Evolutionary conservation across 768 basidiomycete genomes (phyloP).

Genomic region (Boletus vinaceobasis): DNA sequence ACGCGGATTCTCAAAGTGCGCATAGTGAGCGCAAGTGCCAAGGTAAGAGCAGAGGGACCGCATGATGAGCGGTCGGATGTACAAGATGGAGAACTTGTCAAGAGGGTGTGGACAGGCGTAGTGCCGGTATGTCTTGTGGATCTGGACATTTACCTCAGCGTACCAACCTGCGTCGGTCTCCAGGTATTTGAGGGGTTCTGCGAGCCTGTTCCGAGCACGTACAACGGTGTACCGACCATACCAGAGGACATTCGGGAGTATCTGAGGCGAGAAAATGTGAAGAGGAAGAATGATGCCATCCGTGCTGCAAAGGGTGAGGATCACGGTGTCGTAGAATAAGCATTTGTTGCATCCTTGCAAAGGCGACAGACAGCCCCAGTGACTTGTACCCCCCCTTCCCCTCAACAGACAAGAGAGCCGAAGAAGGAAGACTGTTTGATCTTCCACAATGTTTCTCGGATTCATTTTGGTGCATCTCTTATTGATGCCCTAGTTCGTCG

Average conservation of each 20-base stretch:
- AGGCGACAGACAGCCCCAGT: neutral
- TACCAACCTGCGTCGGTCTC: neutral
- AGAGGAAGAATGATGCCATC: constrained; percentile 22
- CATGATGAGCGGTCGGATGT: constrained; percentile 20
- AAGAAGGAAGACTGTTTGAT: neutral
- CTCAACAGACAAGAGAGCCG: neutral
- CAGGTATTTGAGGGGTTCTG: constrained; percentile 26
- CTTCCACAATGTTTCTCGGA: neutral
- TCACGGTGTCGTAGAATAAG: constrained; percentile 15
- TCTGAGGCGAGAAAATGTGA: constrained; percentile 21
- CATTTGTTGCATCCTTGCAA: neutral
- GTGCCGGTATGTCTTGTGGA: constrained; percentile 14
- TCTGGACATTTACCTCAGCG: neutral
- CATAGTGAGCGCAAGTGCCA: constrained; percentile 22
- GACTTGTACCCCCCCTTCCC: neutral
- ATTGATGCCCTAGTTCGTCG: neutral
- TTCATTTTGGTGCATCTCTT: neutral
- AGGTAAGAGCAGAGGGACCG: constrained; percentile 22
- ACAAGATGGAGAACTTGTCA: constrained; percentile 12
- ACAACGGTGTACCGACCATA: constrained; percentile 12
- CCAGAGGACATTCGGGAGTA: constrained; percentile 22
- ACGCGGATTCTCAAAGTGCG: constrained; percentile 23
- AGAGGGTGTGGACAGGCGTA: constrained; percentile 24
- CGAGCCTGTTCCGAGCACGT: constrained; percentile 21
- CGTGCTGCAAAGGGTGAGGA: constrained; percentile 32